phyloP scores from a whole-genome alignment of 2,329 filamentous ascomycete species.

The Bipolaris bicolor region DNA sequence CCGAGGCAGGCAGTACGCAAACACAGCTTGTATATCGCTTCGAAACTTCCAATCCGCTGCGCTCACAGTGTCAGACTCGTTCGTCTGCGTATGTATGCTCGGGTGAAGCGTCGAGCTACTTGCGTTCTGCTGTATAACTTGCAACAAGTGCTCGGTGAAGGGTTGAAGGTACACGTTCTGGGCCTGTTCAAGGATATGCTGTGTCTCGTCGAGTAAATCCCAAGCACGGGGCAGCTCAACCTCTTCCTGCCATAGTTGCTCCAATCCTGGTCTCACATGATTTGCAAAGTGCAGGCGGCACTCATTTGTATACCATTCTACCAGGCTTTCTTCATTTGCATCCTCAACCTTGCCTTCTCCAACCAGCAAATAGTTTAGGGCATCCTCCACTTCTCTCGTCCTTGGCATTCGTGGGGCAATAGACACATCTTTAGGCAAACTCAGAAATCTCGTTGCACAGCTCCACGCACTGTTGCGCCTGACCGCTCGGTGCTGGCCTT shows the following conservation, averaged over 20 bases:
- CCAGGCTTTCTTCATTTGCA: conserved; percentile 37
- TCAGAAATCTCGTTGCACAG: conserved; percentile 53
- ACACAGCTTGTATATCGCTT: conserved; percentile 67
- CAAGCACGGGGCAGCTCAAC: conserved; percentile 36
- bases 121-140: conserved; percentile 35
- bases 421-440: conserved; percentile 38
- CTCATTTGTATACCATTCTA: conserved; percentile 56
- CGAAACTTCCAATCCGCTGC: conserved; percentile 57
- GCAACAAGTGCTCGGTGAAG: conserved; percentile 43
- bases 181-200: conserved; percentile 44
- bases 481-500: conserved; percentile 42
- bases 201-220: conserved; percentile 46
- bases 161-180: conserved; percentile 48
- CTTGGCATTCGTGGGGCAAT: conserved; percentile 26
- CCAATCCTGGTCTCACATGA: conserved; percentile 36
- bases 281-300: conserved; percentile 51
- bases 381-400: conserved; percentile 44
- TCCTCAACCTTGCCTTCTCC: conserved; percentile 43
- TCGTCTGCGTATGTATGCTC: conserved; percentile 47
- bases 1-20: conserved; percentile 66
- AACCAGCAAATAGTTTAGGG: conserved; percentile 43
- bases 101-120: conserved; percentile 38
- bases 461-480: conserved; percentile 54
- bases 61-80: conserved; percentile 24
- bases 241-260: conserved; percentile 39